Percentiles rank a stretch among this genome's conserved stretches.
Evolutionary conservation across 73 alveolate species (phyloP).

Genomic region (Symbiodinium pilosum): DNA sequence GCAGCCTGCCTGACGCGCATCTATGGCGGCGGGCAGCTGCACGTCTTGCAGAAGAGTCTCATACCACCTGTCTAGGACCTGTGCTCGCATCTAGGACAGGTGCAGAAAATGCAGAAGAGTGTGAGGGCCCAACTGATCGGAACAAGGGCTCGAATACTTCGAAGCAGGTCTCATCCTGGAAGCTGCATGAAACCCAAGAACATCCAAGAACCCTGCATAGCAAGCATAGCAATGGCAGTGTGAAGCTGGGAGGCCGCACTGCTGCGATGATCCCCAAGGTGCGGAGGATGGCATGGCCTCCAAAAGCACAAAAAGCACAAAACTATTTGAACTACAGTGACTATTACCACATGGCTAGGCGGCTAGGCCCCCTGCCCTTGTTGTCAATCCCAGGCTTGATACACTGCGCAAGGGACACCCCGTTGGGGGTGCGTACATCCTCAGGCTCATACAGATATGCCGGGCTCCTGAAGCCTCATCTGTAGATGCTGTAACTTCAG

Average conservation of each 20-base stretch:
- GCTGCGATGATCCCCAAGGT: conserved; percentile 60
- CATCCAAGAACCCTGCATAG: neutral
- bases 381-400: conserved; percentile 56
- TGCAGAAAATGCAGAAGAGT: neutral
- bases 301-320: neutral
- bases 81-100: neutral
- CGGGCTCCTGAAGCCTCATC: neutral
- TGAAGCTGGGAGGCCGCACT: neutral
- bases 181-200: neutral
- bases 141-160: conserved; percentile 38
- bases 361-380: neutral
- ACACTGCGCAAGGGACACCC: conserved; percentile 21
- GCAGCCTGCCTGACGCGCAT: neutral
- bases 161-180: conserved; percentile 84
- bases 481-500: neutral
- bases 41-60: conserved; percentile 58
- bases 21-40: conserved; percentile 11
- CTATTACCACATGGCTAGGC: neutral
- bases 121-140: neutral
- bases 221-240: neutral
- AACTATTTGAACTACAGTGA: too few relatives aligned
- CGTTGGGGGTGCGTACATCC: conserved; percentile 27
- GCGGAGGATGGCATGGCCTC: conserved; percentile 57
- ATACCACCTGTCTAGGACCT: conserved; percentile 44
- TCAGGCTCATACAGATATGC: neutral